Conservation (phyloP, 164 flowering plant genomes). For the Umbilicus rupestris region DNA sequence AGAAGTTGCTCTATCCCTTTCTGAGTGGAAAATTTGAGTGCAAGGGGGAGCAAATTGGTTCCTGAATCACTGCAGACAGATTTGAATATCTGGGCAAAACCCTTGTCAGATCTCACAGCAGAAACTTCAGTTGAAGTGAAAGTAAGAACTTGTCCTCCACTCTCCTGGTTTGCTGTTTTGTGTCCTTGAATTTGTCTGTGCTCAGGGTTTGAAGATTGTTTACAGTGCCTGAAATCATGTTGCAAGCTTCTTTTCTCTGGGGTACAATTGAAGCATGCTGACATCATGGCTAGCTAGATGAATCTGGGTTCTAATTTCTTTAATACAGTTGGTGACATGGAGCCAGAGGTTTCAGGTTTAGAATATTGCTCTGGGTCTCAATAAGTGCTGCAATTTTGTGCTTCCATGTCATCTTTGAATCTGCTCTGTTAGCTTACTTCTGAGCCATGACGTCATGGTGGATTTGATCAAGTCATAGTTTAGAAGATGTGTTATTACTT, state of each 20-base stretch:
- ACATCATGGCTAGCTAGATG: conserved; percentile 5
- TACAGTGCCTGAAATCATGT: no score
- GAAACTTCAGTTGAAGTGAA: background rate
- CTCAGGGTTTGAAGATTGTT: no score
- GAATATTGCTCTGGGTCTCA: background rate
- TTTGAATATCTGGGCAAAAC: background rate
- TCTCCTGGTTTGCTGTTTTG: background rate
- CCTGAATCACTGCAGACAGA: background rate
- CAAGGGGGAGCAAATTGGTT: background rate
- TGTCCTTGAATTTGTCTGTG: background rate
- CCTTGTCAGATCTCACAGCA: conserved; percentile 1
- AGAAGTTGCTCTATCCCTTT: background rate
- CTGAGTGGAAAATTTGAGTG: background rate
- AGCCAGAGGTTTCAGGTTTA: conserved; percentile 3
- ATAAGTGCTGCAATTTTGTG: background rate
- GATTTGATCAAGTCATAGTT: background rate
- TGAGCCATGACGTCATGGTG: background rate
- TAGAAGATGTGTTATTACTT: no score
- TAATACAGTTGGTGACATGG: conserved; percentile 4
- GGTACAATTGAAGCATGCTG: no score
- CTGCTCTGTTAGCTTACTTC: conserved; percentile 2
- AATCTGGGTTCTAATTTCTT: background rate
- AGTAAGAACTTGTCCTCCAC: background rate
- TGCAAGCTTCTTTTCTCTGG: no score
- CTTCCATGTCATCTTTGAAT: background rate